Evolutionary conservation across 2,329 filamentous ascomycete species (phyloP).

Genomic region (Fusarium tjaetaba): DNA sequence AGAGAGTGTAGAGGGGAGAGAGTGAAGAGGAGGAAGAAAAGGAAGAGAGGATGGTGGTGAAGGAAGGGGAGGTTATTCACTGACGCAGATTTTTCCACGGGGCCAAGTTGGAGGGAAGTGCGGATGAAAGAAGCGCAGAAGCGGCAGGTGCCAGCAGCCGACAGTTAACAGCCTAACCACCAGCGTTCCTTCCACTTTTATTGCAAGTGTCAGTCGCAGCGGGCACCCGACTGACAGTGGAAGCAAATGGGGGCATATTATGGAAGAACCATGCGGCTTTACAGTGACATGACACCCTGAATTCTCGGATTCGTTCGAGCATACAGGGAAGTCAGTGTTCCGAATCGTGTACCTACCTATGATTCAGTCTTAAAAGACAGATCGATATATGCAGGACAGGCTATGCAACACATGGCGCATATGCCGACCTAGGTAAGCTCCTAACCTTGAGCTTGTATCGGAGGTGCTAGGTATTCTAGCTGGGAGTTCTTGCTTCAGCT

Average conservation of each 20-base stretch:
- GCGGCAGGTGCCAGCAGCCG: slow-evolving; percentile 24
- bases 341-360: background rate
- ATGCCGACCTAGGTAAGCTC: background rate
- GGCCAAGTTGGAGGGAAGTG: slow-evolving; percentile 30
- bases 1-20: slow-evolving; percentile 12
- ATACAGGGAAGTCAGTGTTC: background rate
- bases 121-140: slow-evolving; percentile 39
- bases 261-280: background rate
- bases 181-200: slow-evolving; percentile 14
- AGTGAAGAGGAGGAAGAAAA: slow-evolving; percentile 22
- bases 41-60: slow-evolving; percentile 23
- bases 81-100: slow-evolving; percentile 33
- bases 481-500: background rate
- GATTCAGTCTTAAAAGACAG: background rate
- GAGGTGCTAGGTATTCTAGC: background rate
- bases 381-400: background rate
- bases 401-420: background rate
- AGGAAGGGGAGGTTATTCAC: slow-evolving; percentile 43
- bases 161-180: slow-evolving; percentile 26
- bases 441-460: background rate
- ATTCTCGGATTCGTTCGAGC: background rate
- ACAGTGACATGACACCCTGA: background rate
- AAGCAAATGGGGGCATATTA: background rate
- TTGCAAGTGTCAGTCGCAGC: slow-evolving; percentile 1
- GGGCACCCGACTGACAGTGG: slow-evolving; percentile 23